Percentiles rank a stretch among this genome's conserved stretches.
Conservation (phyloP, 2,329 filamentous ascomycete species). For the Claviceps quebecensis region DNA sequence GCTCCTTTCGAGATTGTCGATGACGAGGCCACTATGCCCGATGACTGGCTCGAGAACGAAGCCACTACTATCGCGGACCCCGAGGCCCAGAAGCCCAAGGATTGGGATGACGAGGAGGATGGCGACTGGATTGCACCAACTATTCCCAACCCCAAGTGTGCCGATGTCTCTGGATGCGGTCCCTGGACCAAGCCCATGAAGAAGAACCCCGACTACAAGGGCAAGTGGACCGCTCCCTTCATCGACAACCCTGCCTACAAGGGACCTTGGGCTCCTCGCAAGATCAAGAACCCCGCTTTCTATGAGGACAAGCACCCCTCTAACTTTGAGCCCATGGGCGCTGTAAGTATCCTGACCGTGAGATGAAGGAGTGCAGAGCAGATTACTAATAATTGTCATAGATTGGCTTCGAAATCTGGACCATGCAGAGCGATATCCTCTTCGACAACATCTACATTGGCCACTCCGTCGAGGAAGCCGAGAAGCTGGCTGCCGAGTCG, state of each 20-base stretch:
- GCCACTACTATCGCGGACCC: slow-evolving; percentile 73
- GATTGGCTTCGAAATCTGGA: slow-evolving; percentile 99
- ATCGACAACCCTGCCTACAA: slow-evolving; percentile 99
- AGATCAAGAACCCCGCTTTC: slow-evolving; percentile 93
- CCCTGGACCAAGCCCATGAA: slow-evolving; percentile 84
- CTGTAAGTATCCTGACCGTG: slow-evolving; percentile 48
- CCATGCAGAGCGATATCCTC: slow-evolving; percentile 97
- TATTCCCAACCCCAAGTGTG: slow-evolving; percentile 91
- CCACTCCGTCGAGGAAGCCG: slow-evolving; percentile 86
- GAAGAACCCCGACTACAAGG: slow-evolving; percentile 95
- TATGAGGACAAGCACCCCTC: slow-evolving; percentile 94
- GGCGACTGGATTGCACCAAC: slow-evolving; percentile 90
- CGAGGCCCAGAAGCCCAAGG: slow-evolving; percentile 92
- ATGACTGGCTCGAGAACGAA: slow-evolving; percentile 93
- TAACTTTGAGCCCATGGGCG: slow-evolving; percentile 96
- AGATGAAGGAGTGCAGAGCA: background rate
- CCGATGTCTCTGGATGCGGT: slow-evolving; percentile 84
- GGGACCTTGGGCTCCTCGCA: slow-evolving; percentile 83
- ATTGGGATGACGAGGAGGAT: slow-evolving; percentile 99
- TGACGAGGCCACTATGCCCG: slow-evolving; percentile 78
- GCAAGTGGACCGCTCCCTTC: slow-evolving; percentile 86
- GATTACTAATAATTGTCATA: slow-evolving; percentile 20
- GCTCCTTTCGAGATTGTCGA: slow-evolving; percentile 94
- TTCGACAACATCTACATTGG: slow-evolving; percentile 99
- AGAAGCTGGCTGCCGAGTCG: slow-evolving; percentile 76